Evolutionary conservation across 495 filamentous ascomycete genomes (phyloP).

Genomic region (Aspergillus egyptiacus): DNA sequence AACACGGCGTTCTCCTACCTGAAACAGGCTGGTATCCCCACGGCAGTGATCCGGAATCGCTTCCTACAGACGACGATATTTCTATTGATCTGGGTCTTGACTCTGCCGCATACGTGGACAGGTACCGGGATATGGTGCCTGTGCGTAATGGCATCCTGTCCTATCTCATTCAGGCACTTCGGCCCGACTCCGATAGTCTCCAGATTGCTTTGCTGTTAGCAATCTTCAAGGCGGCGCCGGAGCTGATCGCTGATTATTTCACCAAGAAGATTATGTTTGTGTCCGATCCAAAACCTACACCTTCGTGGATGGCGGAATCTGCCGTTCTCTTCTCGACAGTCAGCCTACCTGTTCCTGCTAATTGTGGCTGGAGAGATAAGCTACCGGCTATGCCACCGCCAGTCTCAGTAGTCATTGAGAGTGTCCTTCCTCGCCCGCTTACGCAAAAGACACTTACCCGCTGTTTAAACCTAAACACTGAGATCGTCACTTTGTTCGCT

Average conservation of each 20-base stretch:
- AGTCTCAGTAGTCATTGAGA: conserved; percentile 69
- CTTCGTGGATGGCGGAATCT: conserved; percentile 92
- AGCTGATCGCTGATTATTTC: conserved; percentile 82
- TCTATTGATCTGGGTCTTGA: conserved; percentile 65
- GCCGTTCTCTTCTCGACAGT: conserved; percentile 77
- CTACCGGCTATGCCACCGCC: conserved; percentile 61
- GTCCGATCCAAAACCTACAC: conserved; percentile 83
- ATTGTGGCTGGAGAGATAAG: conserved; percentile 57
- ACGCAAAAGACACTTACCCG: conserved; percentile 67
- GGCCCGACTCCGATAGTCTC: conserved; percentile 72
- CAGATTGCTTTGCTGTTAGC: conserved; percentile 75
- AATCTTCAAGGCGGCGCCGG: conserved; percentile 75
- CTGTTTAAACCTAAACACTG: conserved; percentile 68
- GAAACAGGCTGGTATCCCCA: conserved; percentile 69
- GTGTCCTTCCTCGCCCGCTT: conserved; percentile 77
- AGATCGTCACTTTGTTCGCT: conserved; percentile 75
- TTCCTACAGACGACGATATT: conserved; percentile 36
- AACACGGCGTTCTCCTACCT: conserved; percentile 61
- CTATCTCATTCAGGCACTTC: conserved; percentile 69
- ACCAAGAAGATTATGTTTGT: conserved; percentile 69
- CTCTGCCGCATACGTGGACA: conserved; percentile 58
- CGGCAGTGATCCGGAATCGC: conserved; percentile 51
- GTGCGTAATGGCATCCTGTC: conserved; percentile 70
- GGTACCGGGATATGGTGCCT: conserved; percentile 57
- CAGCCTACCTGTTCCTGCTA: conserved; percentile 62